phyloP scores from a whole-genome alignment of 306 rosid genomes.

The Boehmeria nivea region DNA sequence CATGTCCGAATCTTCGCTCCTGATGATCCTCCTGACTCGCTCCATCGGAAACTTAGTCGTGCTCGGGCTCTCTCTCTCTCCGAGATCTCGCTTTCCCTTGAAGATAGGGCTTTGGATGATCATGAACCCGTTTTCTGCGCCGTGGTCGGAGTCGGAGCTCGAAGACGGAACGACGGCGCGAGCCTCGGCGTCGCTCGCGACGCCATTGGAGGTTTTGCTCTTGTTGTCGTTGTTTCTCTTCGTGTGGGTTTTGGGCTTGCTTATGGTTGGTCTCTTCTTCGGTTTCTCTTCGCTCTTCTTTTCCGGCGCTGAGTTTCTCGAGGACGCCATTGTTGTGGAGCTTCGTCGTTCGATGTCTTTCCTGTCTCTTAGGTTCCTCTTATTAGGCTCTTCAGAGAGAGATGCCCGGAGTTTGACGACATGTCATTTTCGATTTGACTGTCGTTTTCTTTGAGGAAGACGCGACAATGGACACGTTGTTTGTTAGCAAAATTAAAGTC shows the following conservation, averaged over 20 bases:
- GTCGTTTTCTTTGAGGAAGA: no score
- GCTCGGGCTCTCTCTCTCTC: constrained; percentile 36
- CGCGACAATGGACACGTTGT: no score
- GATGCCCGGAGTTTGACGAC: no score
- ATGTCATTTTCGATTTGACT: neutral
- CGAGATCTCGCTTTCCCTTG: constrained; percentile 19
- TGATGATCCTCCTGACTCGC: constrained; percentile 57
- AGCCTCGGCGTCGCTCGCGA: neutral
- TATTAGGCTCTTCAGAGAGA: no score
- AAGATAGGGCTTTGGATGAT: constrained; percentile 22
- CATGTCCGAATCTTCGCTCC: constrained; percentile 44
- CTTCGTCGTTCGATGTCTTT: neutral
- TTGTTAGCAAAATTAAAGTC: no score
- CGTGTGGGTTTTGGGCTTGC: no score
- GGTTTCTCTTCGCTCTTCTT: constrained; percentile 17
- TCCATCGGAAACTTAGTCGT: constrained; percentile 59
- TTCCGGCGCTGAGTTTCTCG: constrained; percentile 36
- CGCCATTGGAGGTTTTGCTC: constrained; percentile 34
- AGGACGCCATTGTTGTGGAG: constrained; percentile 54
- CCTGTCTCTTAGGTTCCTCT: neutral
- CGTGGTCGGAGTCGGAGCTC: constrained; percentile 26
- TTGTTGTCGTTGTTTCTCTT: constrained; percentile 22
- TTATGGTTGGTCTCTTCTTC: neutral
- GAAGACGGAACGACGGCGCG: constrained; percentile 29
- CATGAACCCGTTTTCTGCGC: constrained; percentile 14